Conservation (phyloP, 805 yeast genomes). For the Zygosaccharomyces gambellarensis region DNA sequence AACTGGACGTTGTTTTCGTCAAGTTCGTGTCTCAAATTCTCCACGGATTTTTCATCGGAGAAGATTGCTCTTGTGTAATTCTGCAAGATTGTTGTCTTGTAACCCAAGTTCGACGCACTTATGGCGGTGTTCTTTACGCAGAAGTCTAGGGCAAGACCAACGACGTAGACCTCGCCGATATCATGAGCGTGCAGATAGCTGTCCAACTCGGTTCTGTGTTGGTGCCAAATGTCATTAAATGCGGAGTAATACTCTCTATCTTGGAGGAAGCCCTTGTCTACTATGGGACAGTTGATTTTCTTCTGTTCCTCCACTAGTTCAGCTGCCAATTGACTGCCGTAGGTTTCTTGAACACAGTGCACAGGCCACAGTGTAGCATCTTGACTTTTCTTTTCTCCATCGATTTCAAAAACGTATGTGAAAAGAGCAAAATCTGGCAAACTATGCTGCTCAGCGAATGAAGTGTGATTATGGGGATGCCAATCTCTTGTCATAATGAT, state of each 20-base stretch:
- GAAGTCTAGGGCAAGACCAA: slow-evolving; percentile 82
- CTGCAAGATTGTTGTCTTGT: slow-evolving; percentile 54
- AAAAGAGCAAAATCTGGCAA: slow-evolving; percentile 47
- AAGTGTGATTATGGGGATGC: slow-evolving; percentile 77
- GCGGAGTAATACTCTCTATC: slow-evolving; percentile 88
- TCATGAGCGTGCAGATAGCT: slow-evolving; percentile 40
- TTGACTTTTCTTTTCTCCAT: slow-evolving; percentile 35
- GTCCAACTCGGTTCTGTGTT: slow-evolving; percentile 63
- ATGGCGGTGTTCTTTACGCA: slow-evolving; percentile 78
- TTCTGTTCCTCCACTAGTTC: slow-evolving; percentile 33
- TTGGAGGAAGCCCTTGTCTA: slow-evolving; percentile 64
- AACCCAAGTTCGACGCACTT: slow-evolving; percentile 62
- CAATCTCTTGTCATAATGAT: slow-evolving; percentile 79
- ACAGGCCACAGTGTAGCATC: slow-evolving; percentile 72
- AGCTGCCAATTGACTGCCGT: slow-evolving; percentile 54
- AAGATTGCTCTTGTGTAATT: slow-evolving; percentile 55
- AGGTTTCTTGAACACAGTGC: slow-evolving; percentile 73
- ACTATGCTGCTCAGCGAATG: slow-evolving; percentile 71
- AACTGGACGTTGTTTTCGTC: slow-evolving; percentile 17
- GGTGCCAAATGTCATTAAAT: slow-evolving; percentile 72
- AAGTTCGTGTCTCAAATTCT: slow-evolving; percentile 19
- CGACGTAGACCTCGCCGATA: slow-evolving; percentile 61
- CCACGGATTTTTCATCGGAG: slow-evolving; percentile 36
- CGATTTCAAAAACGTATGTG: slow-evolving; percentile 48
- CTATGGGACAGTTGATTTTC: slow-evolving; percentile 37